These are phyloP conservation scores for Trifolium repens DNA, from an alignment of 306 rosid species.

Conservation along the genomic window DNA sequence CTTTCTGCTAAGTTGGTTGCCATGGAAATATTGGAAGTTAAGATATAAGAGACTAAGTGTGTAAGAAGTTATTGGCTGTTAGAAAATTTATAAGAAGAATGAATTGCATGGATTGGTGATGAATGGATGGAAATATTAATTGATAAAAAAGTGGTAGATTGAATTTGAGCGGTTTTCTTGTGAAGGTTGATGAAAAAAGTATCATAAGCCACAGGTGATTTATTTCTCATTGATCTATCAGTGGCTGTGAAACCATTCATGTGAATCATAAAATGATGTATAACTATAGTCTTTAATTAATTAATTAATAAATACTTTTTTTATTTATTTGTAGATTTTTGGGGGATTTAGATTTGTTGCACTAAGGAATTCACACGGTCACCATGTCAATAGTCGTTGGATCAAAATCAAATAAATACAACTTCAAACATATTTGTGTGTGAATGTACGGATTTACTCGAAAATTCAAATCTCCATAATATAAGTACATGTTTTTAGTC, in stretches of 20 bases:
- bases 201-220: conserved; percentile 31
- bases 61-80: neutral
- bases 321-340: neutral
- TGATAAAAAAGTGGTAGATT: conserved; percentile 29
- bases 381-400: neutral
- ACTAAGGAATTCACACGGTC: too few species aligned
- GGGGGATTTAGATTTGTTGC: neutral
- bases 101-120: neutral
- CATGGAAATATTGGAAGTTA: conserved; percentile 31
- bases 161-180: conserved; percentile 50
- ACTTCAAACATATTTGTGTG: neutral
- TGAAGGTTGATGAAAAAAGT: conserved; percentile 45
- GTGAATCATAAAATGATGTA: conserved; percentile 44
- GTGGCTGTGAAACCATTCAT: conserved; percentile 46
- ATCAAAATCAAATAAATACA: neutral
- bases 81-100: neutral
- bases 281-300: neutral
- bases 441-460: neutral
- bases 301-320: neutral
- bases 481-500: too few species aligned
- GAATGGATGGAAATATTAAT: conserved; percentile 12
- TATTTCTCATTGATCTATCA: conserved; percentile 8
- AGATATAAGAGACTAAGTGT: neutral
- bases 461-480: too few species aligned
- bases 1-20: conserved; percentile 26